Percentiles rank a stretch among this genome's conserved stretches.
Evolutionary conservation across 2,329 filamentous ascomycete genomes (phyloP).

Genomic region (Fusarium xylarioides): DNA sequence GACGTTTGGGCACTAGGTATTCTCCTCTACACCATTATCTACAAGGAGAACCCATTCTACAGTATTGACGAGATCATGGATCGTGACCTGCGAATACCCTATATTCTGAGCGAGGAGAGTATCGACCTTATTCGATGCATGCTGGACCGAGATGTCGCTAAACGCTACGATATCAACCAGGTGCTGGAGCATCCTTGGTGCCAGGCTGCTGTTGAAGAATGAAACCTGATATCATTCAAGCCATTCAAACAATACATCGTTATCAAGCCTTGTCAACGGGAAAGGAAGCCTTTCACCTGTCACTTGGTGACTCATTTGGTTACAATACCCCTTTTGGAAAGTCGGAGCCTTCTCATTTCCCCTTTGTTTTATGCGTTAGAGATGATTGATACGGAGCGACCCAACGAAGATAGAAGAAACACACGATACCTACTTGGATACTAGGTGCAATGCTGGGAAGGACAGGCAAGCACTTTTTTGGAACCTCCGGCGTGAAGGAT

Average conservation of each 20-base stretch:
- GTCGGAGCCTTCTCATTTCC: slow-evolving; percentile 22
- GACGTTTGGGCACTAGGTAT: slow-evolving; percentile 99
- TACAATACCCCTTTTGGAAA: slow-evolving; percentile 38
- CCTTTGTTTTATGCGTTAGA: slow-evolving; percentile 33
- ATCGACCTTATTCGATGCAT: slow-evolving; percentile 91
- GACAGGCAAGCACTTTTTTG: slow-evolving; percentile 3
- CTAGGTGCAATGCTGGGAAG: slow-evolving; percentile 5
- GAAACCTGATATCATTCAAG: background rate
- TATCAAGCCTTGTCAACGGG: slow-evolving; percentile 11
- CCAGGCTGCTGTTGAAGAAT: slow-evolving; percentile 28
- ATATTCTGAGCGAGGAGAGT: slow-evolving; percentile 87
- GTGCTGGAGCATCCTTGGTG: slow-evolving; percentile 93
- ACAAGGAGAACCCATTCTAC: slow-evolving; percentile 99
- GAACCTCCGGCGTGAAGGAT: slow-evolving; percentile 13
- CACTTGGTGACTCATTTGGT: slow-evolving; percentile 26
- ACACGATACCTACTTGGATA: slow-evolving; percentile 16
- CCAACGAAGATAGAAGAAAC: slow-evolving; percentile 23
- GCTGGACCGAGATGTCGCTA: slow-evolving; percentile 88
- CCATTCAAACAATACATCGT: background rate
- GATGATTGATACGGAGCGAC: slow-evolving; percentile 19
- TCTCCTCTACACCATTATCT: slow-evolving; percentile 96
- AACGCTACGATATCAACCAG: slow-evolving; percentile 84
- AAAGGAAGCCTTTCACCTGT: slow-evolving; percentile 1
- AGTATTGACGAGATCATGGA: slow-evolving; percentile 99
- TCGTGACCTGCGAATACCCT: slow-evolving; percentile 90